Base-by-base conservation (phyloP, 768 basidiomycete genomes). In the Tricholoma matsutake region DNA sequence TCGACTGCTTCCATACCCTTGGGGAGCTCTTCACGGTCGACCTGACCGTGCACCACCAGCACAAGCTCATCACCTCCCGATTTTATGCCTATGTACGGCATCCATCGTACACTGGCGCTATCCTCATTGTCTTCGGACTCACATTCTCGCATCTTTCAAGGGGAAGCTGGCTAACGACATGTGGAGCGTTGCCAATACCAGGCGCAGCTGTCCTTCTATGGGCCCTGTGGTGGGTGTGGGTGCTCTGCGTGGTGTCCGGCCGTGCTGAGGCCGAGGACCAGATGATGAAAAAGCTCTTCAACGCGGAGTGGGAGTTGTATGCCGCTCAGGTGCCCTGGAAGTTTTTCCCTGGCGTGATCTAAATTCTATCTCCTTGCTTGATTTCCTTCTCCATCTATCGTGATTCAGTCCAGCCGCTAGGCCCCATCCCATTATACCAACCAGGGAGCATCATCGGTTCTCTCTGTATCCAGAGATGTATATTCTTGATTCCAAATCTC, bases 21-120 rank as follows among this genome's bases (percentile, higher is more conserved):
- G 79, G 79, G 5, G 67, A 73, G 10, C 65, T 79, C 49, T 82
- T 82, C 65, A 82, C 81, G 3, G 81, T 81, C 60, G 81, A 82
- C 54, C 75, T 82, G 58, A 79, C 78, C 45, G 68, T 82, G 25
- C 76, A 76, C 41, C 78, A 75, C 11, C 63, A 67, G 16, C 81
- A 82, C 66, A 74, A 63, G 55, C 69, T 83, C 35, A 68, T 83
- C 31, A 81, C 79, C 6, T 69, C 70, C 16, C 75, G 81, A 3
- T 76, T 73, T 57, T 83, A 83, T 65, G 25, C 67, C 11, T 75
- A 75, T 34, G 81, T 82, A 56, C 78, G 81, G 10, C 81, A 83
- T 66, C 81, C 81, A 10, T 71, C 79, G 0, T 81, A 81, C 61
- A 76, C 78, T 0, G 81, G 81, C 3, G 76, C 78, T 20, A 69